Percentiles rank a stretch among this genome's conserved stretches.
Conservation (phyloP, 2,329 filamentous ascomycete genomes). For the Colletotrichum cordylinicola region DNA sequence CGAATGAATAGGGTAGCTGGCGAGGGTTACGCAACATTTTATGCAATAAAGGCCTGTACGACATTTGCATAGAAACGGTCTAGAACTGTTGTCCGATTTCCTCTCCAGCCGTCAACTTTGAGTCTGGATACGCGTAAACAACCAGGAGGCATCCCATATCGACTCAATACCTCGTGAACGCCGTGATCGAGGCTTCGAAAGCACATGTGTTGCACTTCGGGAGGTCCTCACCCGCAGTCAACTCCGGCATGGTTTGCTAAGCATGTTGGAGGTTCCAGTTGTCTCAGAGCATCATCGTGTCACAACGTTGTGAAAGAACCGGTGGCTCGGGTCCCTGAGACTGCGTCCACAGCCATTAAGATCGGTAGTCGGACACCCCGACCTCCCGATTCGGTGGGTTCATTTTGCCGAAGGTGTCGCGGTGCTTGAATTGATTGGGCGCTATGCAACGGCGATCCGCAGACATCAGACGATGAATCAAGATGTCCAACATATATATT, state of each 20-base stretch:
- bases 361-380: not conserved
- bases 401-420: not conserved
- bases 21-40: not conserved
- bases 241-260: too few relatives aligned
- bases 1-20: not conserved
- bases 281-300: not conserved
- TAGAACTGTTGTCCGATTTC: not conserved
- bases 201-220: rapidly evolving
- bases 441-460: not conserved
- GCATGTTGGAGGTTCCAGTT: not conserved
- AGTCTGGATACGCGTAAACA: not conserved
- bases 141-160: not conserved
- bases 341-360: not conserved
- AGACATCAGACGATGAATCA: not conserved
- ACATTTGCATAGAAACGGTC: not conserved
- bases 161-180: not conserved
- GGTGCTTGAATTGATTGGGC: not conserved
- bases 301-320: rapidly evolving
- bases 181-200: not conserved
- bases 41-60: not conserved
- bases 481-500: not conserved
- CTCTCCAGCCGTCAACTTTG: not conserved
- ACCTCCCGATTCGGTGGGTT: not conserved
- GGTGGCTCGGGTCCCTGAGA: not conserved
- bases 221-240: not conserved